Evolutionary conservation across 768 basidiomycete species (phyloP), one percentile per base, ranked within the genome.

Genomic region (Suillus ampliporus): DNA sequence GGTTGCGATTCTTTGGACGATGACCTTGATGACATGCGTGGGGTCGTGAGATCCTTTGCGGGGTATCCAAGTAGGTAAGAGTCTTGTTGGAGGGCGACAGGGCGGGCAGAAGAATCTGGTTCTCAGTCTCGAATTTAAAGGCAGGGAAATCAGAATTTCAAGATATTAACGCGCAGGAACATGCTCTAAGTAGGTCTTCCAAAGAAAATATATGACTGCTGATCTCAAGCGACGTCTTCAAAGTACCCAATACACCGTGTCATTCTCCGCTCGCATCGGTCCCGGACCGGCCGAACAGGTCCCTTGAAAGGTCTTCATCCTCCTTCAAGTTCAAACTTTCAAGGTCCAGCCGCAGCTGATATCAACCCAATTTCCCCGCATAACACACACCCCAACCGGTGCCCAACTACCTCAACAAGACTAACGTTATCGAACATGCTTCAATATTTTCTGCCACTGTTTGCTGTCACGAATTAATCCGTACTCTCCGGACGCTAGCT

Each of bases 1-100:
- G 88, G 84, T 63, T 79, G 81, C 53, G 86, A 82, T 75, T 88
- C 85, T 64, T 78, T 77, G 64, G 81, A 74, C 65, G 82, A 77
- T 71, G 76, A 76, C 74, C 80, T 75, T 64, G 81, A 76, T 70
- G 74, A 64, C 79, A 80, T 80, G 60, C 53, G 48, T 28, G 43
- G 35, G 58, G 43, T 43, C 43, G 56, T 31, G 56, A 15, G 46
- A 14, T 43, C 35, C 50, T 15, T 57, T 52, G 44, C 60, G 53
- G 48, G 34, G 40, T 47, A 57, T 63, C 61, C 54, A 31, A 40
- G 65, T 56, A 31, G 35, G 52, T 64, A 58, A 50, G 48, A 44
- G 57, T 41, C 62, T 35, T 57, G 35, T 62, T 62, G 8, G 44
- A 35, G 46, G 43, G 35, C 26, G 44, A 38, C 28, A 54, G 31